Percentiles rank a stretch among this genome's conserved stretches.
Conservation (phyloP, 202 grass and related monocot species). For the Brachypodium distachyon region DNA sequence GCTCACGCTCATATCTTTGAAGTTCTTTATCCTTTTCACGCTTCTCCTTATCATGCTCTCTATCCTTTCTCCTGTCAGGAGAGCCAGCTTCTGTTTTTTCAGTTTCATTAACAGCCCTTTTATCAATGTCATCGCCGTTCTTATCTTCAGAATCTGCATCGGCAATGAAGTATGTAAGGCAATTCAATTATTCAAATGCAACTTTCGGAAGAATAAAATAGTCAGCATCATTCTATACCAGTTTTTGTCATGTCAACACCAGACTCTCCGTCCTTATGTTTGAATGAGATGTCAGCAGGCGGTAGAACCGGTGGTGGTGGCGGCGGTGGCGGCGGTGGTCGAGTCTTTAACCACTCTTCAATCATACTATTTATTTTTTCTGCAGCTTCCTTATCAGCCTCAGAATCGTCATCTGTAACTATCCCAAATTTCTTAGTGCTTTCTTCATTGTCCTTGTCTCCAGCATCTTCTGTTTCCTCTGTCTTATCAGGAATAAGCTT, state of each 20-base stretch:
- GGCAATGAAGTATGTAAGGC: conserved; percentile 15
- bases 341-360: conserved; percentile 83
- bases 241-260: conserved; percentile 50
- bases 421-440: conserved; percentile 63
- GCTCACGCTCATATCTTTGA: conserved; percentile 72
- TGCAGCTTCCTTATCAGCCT: conserved; percentile 48
- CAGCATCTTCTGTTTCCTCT: conserved; percentile 31
- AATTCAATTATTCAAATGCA: conserved; percentile 4
- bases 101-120: conserved; percentile 49
- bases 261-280: conserved; percentile 49
- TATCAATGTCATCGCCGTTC: conserved; percentile 45
- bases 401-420: conserved; percentile 70
- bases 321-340: conserved; percentile 33
- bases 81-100: conserved; percentile 61
- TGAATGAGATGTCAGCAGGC: conserved; percentile 45
- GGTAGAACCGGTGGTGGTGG: conserved; percentile 48
- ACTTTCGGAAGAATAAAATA: background rate
- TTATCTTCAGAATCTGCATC: conserved; percentile 73
- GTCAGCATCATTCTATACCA: conserved; percentile 28
- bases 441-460: conserved; percentile 52
- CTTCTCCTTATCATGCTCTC: conserved; percentile 66
- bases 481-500: conserved; percentile 44
- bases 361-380: conserved; percentile 70
- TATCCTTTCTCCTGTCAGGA: conserved; percentile 67
- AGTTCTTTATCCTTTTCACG: conserved; percentile 67